Evolutionary conservation across 495 filamentous ascomycete genomes (phyloP).

Genomic region (Sphaerosporella brunnea): DNA sequence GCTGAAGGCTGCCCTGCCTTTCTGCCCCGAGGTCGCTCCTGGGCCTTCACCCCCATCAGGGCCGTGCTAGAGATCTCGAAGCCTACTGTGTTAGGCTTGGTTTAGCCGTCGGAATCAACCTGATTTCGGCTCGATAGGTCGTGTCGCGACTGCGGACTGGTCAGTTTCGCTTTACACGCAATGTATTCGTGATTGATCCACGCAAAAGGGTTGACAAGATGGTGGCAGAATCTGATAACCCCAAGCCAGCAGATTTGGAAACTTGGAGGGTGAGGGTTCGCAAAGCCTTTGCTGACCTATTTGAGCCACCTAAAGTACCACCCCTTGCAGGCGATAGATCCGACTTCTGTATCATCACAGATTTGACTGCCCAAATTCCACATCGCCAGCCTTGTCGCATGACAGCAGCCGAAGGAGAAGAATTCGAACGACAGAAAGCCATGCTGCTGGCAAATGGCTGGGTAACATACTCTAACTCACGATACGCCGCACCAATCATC

Average conservation of each 20-base stretch:
- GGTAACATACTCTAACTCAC: neutral
- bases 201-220: neutral
- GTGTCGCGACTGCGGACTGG: no score
- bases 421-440: neutral
- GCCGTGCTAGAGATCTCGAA: neutral
- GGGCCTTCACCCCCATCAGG: neutral
- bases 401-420: neutral
- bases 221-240: neutral
- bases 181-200: neutral
- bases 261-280: neutral
- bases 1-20: no score
- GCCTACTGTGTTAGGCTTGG: neutral
- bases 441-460: neutral
- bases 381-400: neutral
- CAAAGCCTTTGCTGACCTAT: neutral
- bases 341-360: neutral
- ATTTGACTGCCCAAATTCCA: neutral
- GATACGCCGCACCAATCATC: conserved; percentile 8
- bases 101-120: neutral
- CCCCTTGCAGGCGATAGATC: neutral
- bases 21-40: neutral
- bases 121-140: neutral
- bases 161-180: neutral
- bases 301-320: neutral
- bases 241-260: no score